phyloP scores from a whole-genome alignment of 768 basidiomycete species.

The Suillus hirtellus region DNA sequence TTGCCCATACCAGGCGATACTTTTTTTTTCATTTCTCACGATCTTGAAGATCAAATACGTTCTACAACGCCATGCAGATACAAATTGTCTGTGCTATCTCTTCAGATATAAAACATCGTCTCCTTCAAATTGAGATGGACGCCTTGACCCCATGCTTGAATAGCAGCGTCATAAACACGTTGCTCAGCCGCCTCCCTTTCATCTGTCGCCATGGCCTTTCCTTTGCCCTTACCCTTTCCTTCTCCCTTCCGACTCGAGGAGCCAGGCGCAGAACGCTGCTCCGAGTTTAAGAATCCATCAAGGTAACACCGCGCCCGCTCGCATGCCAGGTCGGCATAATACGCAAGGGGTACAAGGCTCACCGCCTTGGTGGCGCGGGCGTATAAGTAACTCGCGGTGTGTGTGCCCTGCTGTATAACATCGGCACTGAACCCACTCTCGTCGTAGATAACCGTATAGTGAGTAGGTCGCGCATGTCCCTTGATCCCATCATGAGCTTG shows the following conservation, averaged over 20 bases:
- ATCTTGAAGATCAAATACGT: no score
- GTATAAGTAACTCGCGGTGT: conserved; percentile 71
- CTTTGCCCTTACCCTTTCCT: neutral
- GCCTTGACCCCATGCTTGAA: conserved; percentile 51
- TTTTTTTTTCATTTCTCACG: no score
- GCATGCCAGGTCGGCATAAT: conserved; percentile 82
- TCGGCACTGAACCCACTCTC: conserved; percentile 68
- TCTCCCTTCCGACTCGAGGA: neutral
- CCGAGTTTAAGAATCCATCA: neutral
- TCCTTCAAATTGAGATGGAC: conserved; percentile 57
- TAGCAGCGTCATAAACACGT: conserved; percentile 23
- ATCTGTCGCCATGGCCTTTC: neutral
- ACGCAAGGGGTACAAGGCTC: conserved; percentile 75
- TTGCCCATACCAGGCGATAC: no score
- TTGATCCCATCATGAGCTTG: conserved; percentile 77
- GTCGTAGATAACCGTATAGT: conserved; percentile 80
- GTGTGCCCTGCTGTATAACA: conserved; percentile 70
- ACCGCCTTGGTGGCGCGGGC: conserved; percentile 84
- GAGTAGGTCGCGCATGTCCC: conserved; percentile 70
- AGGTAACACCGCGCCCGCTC: conserved; percentile 72
- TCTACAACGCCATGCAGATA: neutral
- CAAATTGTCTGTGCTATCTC: neutral
- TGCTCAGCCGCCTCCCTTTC: conserved; percentile 13
- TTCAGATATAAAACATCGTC: conserved; percentile 76
- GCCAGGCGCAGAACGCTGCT: neutral